A percentile compares a stretch with the other conserved stretches of the same genome.
These are phyloP conservation scores for Sporothrix sp. DNA, from an alignment of 2,329 filamentous ascomycete genomes.

Conservation along the genomic window DNA sequence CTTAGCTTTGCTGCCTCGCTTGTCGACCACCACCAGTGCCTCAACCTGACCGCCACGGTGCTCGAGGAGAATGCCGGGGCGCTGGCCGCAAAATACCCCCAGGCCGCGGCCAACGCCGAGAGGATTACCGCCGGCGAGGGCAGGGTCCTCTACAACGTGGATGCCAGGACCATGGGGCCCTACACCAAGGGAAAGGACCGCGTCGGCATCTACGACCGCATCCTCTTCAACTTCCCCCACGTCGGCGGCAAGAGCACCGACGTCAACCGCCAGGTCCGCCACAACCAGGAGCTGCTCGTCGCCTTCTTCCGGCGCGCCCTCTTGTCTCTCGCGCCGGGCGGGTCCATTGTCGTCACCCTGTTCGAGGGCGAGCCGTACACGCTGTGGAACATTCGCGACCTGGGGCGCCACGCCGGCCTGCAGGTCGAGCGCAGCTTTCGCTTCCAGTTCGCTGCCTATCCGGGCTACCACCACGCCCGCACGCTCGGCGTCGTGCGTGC, in stretches of 20 bases:
- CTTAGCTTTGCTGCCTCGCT: conserved; percentile 67
- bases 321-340: conserved; percentile 43
- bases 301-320: conserved; percentile 52
- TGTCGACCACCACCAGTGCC: conserved; percentile 54
- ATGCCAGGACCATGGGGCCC: conserved; percentile 55
- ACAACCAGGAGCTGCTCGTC: conserved; percentile 74
- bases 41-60: conserved; percentile 58
- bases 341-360: conserved; percentile 67
- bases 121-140: conserved; percentile 37
- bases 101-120: conserved; percentile 50
- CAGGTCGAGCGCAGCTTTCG: conserved; percentile 60
- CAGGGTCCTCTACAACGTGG: conserved; percentile 50
- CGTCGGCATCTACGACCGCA: conserved; percentile 52
- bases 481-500: conserved; percentile 55
- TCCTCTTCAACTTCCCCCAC: conserved; percentile 97
- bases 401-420: conserved; percentile 68
- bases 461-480: conserved; percentile 62
- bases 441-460: conserved; percentile 59
- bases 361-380: conserved; percentile 95
- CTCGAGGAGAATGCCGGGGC: conserved; percentile 48
- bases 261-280: conserved; percentile 85
- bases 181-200: conserved; percentile 30
- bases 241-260: conserved; percentile 86
- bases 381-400: conserved; percentile 85
- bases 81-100: conserved; percentile 65